Percentiles rank a stretch among this genome's conserved stretches.
phyloP scores from a whole-genome alignment of 177 flowering plant genomes.

The Vitis hybrid region DNA sequence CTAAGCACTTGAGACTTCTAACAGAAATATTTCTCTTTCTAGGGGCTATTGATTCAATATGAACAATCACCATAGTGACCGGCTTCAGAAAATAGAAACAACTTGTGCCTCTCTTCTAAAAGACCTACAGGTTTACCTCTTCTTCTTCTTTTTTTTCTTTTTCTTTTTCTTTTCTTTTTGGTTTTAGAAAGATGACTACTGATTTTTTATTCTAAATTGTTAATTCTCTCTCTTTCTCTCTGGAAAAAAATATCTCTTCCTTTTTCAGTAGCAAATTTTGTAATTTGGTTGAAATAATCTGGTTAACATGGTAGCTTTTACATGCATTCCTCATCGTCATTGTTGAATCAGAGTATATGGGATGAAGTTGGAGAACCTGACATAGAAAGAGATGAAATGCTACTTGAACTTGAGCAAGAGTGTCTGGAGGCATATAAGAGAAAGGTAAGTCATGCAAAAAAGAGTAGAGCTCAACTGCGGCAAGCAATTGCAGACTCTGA shows the following conservation, averaged over 20 bases:
- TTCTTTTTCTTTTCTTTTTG: neutral
- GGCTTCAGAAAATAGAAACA: conserved; percentile 34
- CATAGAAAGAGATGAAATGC: conserved; percentile 56
- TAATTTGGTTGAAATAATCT: neutral
- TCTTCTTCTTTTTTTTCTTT: neutral
- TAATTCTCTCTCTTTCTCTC: neutral
- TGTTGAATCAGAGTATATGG: conserved; percentile 64
- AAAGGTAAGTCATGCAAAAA: conserved; percentile 67
- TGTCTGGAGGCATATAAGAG: conserved; percentile 70
- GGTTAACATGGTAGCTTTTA: neutral
- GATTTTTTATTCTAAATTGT: neutral
- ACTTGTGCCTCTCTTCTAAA: conserved; percentile 47
- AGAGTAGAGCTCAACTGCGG: conserved; percentile 49
- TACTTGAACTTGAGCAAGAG: conserved; percentile 68
- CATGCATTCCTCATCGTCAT: neutral
- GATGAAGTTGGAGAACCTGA: conserved; percentile 82
- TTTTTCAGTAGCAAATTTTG: neutral
- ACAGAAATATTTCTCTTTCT: neutral
- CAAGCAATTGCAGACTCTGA: conserved; percentile 61
- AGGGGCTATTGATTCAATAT: neutral
- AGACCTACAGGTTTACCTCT: conserved; percentile 50
- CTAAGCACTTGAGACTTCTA: neutral
- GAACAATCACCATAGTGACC: conserved; percentile 12
- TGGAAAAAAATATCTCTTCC: neutral
- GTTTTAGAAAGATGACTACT: neutral